Evolutionary conservation across 2,329 filamentous ascomycete genomes (phyloP).

Genomic region (Pezicula neosporulosa): DNA sequence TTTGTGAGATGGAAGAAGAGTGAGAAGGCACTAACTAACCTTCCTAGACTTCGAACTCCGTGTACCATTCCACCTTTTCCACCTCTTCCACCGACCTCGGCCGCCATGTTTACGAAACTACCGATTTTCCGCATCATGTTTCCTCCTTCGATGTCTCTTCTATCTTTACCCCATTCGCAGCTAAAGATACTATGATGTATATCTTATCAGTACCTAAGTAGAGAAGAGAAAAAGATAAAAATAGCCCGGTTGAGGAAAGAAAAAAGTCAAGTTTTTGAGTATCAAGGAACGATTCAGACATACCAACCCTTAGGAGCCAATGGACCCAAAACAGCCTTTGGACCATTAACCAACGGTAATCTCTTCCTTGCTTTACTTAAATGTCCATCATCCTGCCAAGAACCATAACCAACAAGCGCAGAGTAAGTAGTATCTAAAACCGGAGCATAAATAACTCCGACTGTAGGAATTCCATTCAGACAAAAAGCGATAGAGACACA

Average conservation of each 20-base stretch:
- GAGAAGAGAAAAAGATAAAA: too few species aligned
- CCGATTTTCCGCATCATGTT: slow-evolving; percentile 71
- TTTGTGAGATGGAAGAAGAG: neutral
- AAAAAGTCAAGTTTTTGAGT: too few species aligned
- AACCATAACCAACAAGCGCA: slow-evolving; percentile 61
- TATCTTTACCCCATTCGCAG: slow-evolving; percentile 79
- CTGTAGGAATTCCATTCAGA: slow-evolving; percentile 53
- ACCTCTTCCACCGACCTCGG: slow-evolving; percentile 56
- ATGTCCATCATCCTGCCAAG: slow-evolving; percentile 43
- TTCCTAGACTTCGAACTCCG: slow-evolving; percentile 67
- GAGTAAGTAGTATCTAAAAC: slow-evolving; percentile 68
- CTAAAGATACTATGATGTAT: slow-evolving; percentile 52
- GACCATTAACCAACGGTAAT: slow-evolving; percentile 61
- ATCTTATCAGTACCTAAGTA: too few species aligned
- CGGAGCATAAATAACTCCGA: slow-evolving; percentile 72
- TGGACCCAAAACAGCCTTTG: slow-evolving; percentile 58
- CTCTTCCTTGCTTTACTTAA: slow-evolving; percentile 46
- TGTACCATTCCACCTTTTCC: slow-evolving; percentile 78
- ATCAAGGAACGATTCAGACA: too few species aligned
- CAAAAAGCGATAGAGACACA: slow-evolving; percentile 74
- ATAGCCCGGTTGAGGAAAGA: too few species aligned
- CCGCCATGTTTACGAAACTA: slow-evolving; percentile 72
- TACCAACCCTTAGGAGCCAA: slow-evolving; percentile 59
- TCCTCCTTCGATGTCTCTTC: slow-evolving; percentile 60
- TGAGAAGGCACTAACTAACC: slow-evolving; percentile 28